Conservation (phyloP, 768 basidiomycete species). For the Suillus spraguei region DNA sequence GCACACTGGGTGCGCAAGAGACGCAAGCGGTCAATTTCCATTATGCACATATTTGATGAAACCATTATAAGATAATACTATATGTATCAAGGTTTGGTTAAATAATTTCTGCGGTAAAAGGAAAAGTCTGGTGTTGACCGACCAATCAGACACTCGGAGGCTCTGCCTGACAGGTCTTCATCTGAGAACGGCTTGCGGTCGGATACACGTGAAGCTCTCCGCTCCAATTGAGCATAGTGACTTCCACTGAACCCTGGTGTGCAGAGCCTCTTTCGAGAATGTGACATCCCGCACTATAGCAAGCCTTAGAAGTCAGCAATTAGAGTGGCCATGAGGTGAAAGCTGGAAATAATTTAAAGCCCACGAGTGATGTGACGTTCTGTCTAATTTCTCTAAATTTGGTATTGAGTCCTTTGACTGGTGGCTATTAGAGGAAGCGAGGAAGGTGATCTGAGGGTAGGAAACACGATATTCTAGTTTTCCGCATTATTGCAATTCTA, state of each 20-base stretch:
- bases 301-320: not conserved
- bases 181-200: not conserved
- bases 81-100: not conserved
- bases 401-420: not conserved
- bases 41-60: not conserved
- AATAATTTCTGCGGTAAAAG: not conserved
- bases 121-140: not conserved
- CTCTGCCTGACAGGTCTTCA: not conserved
- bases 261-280: conserved; percentile 4
- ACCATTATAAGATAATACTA: not conserved
- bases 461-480: not conserved
- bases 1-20: not conserved
- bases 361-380: not conserved
- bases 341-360: not conserved
- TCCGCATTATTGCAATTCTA: not conserved
- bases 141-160: not conserved
- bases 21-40: not conserved
- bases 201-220: not conserved
- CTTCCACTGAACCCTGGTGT: not conserved
- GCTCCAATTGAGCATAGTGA: not conserved
- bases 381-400: not conserved
- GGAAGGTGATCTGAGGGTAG: not conserved
- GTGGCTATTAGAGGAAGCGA: not conserved
- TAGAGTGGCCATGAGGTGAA: not conserved
- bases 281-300: not conserved